These are phyloP conservation scores for Saccharomyces hybrid DNA, from an alignment of 1,139 yeast species.

Conservation along the genomic window DNA sequence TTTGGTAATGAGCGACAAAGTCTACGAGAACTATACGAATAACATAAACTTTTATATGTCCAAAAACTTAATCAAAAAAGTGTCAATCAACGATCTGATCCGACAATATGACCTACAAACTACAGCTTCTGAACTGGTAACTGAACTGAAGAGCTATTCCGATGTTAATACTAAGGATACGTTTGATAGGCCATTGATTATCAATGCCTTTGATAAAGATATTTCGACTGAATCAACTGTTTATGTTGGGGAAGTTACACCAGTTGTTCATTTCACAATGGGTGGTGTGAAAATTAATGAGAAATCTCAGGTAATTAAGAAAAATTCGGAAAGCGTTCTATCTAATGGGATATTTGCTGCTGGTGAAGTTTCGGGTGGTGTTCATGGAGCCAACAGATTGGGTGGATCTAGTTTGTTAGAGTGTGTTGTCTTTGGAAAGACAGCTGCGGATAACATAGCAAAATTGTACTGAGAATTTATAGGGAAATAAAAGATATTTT, in stretches of 20 bases:
- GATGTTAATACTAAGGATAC: constrained; percentile 25
- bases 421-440: constrained; percentile 70
- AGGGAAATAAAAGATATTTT: not conserved
- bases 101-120: constrained; percentile 30
- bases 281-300: constrained; percentile 71
- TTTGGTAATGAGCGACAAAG: constrained; percentile 32
- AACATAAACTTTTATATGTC: constrained; percentile 60
- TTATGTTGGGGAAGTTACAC: constrained; percentile 44
- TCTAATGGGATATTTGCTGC: constrained; percentile 63
- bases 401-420: constrained; percentile 74
- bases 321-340: constrained; percentile 34
- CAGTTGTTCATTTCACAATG: constrained; percentile 81
- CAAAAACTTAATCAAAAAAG: constrained; percentile 53
- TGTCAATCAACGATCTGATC: constrained; percentile 44
- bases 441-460: constrained; percentile 31
- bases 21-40: constrained; percentile 32
- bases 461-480: not conserved
- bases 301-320: constrained; percentile 44
- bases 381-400: constrained; percentile 68
- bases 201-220: constrained; percentile 26
- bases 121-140: constrained; percentile 37
- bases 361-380: constrained; percentile 82
- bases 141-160: constrained; percentile 42
- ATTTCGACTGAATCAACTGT: constrained; percentile 20
- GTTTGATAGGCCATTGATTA: constrained; percentile 27